Base-by-base conservation (phyloP, 345 rosid genomes). In the Camelina laxa region DNA sequence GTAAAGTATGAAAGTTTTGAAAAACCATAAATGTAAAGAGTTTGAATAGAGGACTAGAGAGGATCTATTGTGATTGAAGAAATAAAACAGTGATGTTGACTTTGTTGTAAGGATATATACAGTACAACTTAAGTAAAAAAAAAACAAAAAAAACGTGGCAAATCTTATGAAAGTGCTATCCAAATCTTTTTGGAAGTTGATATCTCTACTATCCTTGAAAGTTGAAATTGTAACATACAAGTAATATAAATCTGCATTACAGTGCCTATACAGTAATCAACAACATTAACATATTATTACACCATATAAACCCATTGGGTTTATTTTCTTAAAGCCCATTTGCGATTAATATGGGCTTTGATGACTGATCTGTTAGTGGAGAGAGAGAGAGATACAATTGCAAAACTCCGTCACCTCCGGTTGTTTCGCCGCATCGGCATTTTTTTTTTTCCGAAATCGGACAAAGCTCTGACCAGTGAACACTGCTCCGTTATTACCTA, bases 151-250 rank as follows among this genome's bases (percentile, higher is more conserved):
- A 44, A 45, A 8, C 16, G 65, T 45, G 66, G 72, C 50, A 13
- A 67, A 48, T 49, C n/a, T 47, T 33, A 24, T n/a, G 16, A 49
- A 65, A 73, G 14, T 64, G 36, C 22, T 55, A 44, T 75, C 67
- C 51, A 49, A 58, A 38, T 36, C 31, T 59, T 19, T 67, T 50
- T 60, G 73, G 62, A 67, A 67, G n/a, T 49, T 75, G 73, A 60
- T 24, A 74, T 73, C 17, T 58, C 53, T 9, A 17, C 39, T 3
- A 30, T 30, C 30, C 30, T 27, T 27, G 30, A 27, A 27, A 27
- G 30, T 27, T 27, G 30, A 24, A n/a, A n/a, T n/a, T n/a, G n/a
- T n/a, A n/a, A n/a, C n/a, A n/a, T n/a, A n/a, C n/a, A n/a, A 24
- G 27, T 24, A 24, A 24, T 3, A 24, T 3, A 24, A 24, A 24